phyloP scores from a whole-genome alignment of 371 early-diverging fungal species.

The Rhizomucor miehei region DNA sequence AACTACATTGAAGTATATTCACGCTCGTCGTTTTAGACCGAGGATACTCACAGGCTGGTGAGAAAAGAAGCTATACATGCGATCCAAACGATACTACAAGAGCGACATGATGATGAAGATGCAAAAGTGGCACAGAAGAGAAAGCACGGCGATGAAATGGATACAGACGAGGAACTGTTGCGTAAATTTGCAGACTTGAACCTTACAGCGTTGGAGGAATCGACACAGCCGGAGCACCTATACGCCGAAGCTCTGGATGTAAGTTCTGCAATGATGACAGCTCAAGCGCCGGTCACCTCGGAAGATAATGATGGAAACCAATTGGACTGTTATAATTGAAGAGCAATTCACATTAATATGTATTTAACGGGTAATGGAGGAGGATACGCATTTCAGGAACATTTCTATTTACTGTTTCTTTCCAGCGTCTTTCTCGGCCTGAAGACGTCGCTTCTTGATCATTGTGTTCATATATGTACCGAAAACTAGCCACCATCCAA shows the following conservation, averaged over 20 bases:
- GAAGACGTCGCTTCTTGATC: constrained; percentile 63
- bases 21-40: constrained; percentile 24
- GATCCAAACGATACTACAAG: constrained; percentile 14
- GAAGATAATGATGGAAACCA: constrained; percentile 8
- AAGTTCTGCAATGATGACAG: constrained; percentile 38
- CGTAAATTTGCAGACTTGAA: constrained; percentile 15
- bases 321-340: constrained; percentile 7
- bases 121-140: background rate
- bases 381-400: background rate
- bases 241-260: constrained; percentile 43
- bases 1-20: too few species aligned
- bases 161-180: constrained; percentile 19
- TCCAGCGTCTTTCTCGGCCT: constrained; percentile 35
- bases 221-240: constrained; percentile 36
- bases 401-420: constrained; percentile 1
- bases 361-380: background rate
- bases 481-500: constrained; percentile 33
- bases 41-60: constrained; percentile 30
- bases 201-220: constrained; percentile 15
- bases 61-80: constrained; percentile 28
- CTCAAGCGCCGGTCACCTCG: constrained; percentile 12
- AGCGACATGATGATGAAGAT: background rate
- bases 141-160: constrained; percentile 7
- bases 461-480: constrained; percentile 82
- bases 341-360: background rate